Conservation (phyloP, 164 flowering plant genomes). For the Stephania cephalantha region DNA sequence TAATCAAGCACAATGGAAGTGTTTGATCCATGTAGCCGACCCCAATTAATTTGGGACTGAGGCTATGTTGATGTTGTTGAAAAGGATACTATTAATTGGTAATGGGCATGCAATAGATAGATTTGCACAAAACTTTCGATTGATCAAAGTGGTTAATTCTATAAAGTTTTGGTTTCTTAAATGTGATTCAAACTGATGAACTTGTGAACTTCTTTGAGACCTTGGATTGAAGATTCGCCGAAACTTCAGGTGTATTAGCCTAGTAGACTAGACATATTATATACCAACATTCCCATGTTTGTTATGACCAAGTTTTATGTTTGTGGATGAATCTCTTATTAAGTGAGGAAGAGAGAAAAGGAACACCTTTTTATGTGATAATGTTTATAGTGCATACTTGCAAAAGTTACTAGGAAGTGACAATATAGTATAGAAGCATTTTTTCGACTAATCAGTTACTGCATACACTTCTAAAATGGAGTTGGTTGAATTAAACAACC, state of each 20-base stretch:
- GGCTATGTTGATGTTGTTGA: too few relatives aligned
- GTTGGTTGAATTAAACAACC: neutral
- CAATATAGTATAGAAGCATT: too few relatives aligned
- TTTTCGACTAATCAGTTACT: neutral
- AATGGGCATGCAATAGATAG: neutral
- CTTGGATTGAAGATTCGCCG: too few relatives aligned
- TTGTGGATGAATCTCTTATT: neutral
- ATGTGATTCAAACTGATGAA: neutral
- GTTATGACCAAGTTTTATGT: too few relatives aligned
- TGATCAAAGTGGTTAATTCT: neutral
- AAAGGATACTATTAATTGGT: neutral
- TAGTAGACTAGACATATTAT: too few relatives aligned
- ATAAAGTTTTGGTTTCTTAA: neutral
- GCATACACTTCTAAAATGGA: neutral
- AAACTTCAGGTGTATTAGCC: too few relatives aligned
- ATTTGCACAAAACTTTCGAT: neutral
- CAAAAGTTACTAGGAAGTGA: too few relatives aligned
- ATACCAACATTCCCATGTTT: too few relatives aligned
- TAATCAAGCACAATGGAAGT: too few relatives aligned
- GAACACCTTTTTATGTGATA: neutral
- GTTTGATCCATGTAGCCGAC: too few relatives aligned
- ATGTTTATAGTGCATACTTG: neutral
- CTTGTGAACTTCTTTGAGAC: too few relatives aligned
- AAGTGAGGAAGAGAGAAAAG: neutral
- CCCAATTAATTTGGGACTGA: too few relatives aligned